phyloP scores from a whole-genome alignment of 441 rosid species.

The Isatis lusitanica region DNA sequence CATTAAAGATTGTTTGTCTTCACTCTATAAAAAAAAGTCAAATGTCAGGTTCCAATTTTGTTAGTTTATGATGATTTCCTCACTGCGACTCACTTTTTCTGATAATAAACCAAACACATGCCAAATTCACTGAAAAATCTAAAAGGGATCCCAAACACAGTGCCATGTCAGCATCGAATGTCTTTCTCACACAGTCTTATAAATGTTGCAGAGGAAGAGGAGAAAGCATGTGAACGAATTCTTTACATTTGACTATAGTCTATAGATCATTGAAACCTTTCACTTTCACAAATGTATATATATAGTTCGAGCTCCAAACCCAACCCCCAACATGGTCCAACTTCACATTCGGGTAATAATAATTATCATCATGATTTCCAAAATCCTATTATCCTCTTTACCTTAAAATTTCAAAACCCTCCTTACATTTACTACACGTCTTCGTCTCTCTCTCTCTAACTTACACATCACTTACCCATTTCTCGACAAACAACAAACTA shows the following conservation, averaged over 20 bases:
- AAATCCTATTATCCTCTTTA: neutral
- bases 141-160: neutral
- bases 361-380: neutral
- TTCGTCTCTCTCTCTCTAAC: conserved; percentile 27
- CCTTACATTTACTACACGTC: conserved; percentile 39
- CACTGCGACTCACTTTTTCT: conserved; percentile 14
- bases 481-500: conserved; percentile 47
- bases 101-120: conserved; percentile 28
- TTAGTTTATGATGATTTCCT: neutral
- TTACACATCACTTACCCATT: conserved; percentile 42
- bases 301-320: conserved; percentile 19
- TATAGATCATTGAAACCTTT: conserved; percentile 14
- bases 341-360: conserved; percentile 38
- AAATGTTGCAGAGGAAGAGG: neutral
- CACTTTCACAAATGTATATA: conserved; percentile 11
- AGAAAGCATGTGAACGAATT: conserved; percentile 25
- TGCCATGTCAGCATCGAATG: conserved; percentile 27
- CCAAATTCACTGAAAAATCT: conserved; percentile 12
- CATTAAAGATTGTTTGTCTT: conserved; percentile 20
- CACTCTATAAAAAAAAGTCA: conserved; percentile 2
- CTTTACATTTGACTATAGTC: conserved; percentile 3
- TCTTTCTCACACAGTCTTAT: conserved; percentile 3
- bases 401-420: neutral
- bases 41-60: conserved; percentile 13
- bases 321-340: conserved; percentile 48